Evolutionary conservation across 2,329 filamentous ascomycete species (phyloP), one percentile per base, ranked within the genome.

Genomic region (Domatiomyces catenatus): DNA sequence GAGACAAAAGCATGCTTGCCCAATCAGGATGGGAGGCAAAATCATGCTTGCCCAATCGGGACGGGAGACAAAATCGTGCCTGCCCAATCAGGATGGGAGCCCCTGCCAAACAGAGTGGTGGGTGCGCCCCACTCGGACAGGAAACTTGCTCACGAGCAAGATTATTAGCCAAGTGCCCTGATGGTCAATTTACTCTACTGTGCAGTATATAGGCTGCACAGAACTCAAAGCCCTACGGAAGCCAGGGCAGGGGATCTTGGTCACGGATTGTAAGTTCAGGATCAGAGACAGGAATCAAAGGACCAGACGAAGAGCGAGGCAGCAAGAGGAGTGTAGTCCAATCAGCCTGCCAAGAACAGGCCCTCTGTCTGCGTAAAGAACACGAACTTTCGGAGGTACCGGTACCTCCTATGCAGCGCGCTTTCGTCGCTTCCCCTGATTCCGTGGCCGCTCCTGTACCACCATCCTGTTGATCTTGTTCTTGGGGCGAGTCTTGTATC

Each of bases 381-480:
- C 28, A 32, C 28, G 28, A 39, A 5, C 32, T 6, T 39, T 15
- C 32, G 32, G 32, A 39, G 10, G 12, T 39, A 39, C 32, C 32
- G 32, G 10, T 39, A 39, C 32, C 12, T 32, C 5, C 32, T 24
- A 24, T 3, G 22, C 22, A 24, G 32, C 32, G 64, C 75, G 71
- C 68, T 81, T 81, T 60, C 75, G 71, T 63, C 89, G 80, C 75
- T 90, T 93, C 69, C 90, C 90, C 70, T 94, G 84, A 72, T 95
- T 96, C 62, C 92, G 82, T 51, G 79, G 77, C 61, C 89, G 80
- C 53, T 88, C 78, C 56, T 83, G 79, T 46, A 96, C 87, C 56
- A 98, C 84, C 72, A 84, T 89, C 66, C 84, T 92, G 75, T 96
- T 95, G 69, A 84, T 71, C 67, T 95, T 95, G 69, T 82, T 77